These are phyloP conservation scores for Corymbia citriodora DNA, from an alignment of 441 rosid genomes.

Conservation along the genomic window DNA sequence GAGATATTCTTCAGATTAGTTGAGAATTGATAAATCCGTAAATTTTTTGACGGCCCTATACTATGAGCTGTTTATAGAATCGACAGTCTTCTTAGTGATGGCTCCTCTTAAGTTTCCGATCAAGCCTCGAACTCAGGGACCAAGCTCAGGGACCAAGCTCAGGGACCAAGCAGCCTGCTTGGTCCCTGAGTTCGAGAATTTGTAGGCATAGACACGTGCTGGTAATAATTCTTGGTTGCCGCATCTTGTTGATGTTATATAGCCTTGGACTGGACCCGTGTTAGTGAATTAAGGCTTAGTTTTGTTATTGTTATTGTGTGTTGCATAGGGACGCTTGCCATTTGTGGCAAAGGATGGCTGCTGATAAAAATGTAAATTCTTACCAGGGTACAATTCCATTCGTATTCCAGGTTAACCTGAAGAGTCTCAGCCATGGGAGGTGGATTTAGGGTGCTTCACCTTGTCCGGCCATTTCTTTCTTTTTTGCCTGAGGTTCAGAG, in stretches of 20 bases:
- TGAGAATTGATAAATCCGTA: not conserved
- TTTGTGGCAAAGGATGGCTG: not conserved
- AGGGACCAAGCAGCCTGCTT: too few relatives aligned
- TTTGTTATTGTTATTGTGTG: not conserved
- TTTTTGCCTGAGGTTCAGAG: slow-evolving; percentile 23
- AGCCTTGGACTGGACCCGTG: not conserved
- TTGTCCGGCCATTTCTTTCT: slow-evolving; percentile 68
- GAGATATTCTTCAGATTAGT: not conserved
- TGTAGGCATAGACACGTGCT: too few relatives aligned
- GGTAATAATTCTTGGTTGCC: not conserved
- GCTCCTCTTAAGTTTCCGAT: not conserved
- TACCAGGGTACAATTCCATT: not conserved
- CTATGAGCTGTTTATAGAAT: not conserved
- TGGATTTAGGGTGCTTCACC: slow-evolving; percentile 78
- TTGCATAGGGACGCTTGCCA: not conserved
- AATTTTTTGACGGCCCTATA: not conserved
- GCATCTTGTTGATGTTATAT: not conserved
- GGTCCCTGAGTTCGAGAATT: too few relatives aligned
- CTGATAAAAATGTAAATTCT: not conserved
- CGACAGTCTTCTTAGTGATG: not conserved
- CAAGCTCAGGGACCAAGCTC: too few relatives aligned
- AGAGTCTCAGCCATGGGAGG: slow-evolving; percentile 47
- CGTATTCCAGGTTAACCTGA: not conserved
- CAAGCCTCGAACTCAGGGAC: not conserved
- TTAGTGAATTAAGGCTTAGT: not conserved